phyloP scores from a whole-genome alignment of 2,329 filamentous ascomycete genomes.

The Colletotrichum lini region DNA sequence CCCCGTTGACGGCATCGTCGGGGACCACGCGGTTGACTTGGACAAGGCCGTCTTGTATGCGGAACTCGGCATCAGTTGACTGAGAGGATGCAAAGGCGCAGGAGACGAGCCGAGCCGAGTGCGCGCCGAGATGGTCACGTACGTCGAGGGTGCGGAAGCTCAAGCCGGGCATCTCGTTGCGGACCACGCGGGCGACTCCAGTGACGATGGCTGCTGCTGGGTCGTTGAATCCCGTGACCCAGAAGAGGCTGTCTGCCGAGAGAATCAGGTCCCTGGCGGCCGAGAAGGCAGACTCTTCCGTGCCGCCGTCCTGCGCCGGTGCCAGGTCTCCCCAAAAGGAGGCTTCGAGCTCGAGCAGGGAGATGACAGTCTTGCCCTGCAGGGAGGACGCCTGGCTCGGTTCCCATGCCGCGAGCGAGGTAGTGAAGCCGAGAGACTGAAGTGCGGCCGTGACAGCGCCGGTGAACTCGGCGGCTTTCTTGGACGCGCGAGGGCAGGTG shows the following conservation, averaged over 20 bases:
- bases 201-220: neutral
- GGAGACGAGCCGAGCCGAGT: neutral
- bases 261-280: neutral
- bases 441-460: neutral
- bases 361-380: neutral
- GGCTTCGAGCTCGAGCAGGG: neutral
- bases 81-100: neutral
- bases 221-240: neutral
- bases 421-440: neutral
- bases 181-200: neutral
- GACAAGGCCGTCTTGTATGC: neutral
- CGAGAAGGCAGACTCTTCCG: neutral
- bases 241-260: neutral
- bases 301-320: neutral
- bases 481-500: neutral
- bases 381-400: neutral
- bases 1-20: neutral
- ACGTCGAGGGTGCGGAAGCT: constrained; percentile 1
- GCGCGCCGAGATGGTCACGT: neutral
- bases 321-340: neutral
- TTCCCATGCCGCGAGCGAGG: neutral
- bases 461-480: neutral
- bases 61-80: neutral
- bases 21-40: neutral
- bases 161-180: constrained; percentile 4